A percentile compares a stretch with the other conserved stretches of the same genome.
Evolutionary conservation across 106 monocot species (phyloP).

Genomic region (Agapanthus africanus): DNA sequence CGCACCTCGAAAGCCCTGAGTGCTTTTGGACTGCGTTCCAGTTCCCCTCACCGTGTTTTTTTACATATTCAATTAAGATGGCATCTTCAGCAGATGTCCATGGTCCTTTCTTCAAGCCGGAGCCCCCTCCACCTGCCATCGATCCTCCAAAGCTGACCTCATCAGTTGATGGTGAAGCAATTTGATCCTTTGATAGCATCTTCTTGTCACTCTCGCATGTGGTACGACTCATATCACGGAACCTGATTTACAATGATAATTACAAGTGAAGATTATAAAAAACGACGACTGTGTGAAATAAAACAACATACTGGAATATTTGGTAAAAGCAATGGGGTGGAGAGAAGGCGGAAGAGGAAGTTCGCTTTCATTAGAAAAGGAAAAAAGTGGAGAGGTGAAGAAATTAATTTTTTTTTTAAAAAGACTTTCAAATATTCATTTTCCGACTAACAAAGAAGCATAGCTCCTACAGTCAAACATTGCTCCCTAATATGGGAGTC

Average conservation of each 20-base stretch:
- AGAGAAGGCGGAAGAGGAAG: too few species aligned
- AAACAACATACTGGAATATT: too few species aligned
- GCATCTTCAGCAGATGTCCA: conserved; percentile 80
- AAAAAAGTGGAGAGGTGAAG: too few species aligned
- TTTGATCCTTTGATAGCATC: not conserved
- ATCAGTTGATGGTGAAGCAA: conserved; percentile 5
- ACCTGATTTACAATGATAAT: not conserved
- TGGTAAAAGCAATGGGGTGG: too few species aligned
- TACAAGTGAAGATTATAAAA: conserved; percentile 4
- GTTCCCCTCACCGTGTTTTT: conserved; percentile 56
- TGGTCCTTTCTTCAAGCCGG: conserved; percentile 26
- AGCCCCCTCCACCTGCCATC: not conserved
- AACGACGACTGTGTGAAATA: too few species aligned
- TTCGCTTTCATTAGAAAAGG: too few species aligned
- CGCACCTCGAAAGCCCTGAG: conserved; percentile 46
- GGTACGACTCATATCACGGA: not conserved
- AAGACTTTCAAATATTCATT: too few species aligned
- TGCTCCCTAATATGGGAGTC: too few species aligned
- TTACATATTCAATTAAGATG: conserved; percentile 48
- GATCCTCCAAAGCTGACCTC: conserved; percentile 2
- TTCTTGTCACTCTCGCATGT: not conserved
- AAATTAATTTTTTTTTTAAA: too few species aligned
- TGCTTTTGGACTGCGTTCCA: conserved; percentile 71
- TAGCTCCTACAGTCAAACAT: too few species aligned
- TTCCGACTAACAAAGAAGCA: too few species aligned